phyloP scores from a whole-genome alignment of 2,329 filamentous ascomycete genomes.

The Penicillium sumatraense region DNA sequence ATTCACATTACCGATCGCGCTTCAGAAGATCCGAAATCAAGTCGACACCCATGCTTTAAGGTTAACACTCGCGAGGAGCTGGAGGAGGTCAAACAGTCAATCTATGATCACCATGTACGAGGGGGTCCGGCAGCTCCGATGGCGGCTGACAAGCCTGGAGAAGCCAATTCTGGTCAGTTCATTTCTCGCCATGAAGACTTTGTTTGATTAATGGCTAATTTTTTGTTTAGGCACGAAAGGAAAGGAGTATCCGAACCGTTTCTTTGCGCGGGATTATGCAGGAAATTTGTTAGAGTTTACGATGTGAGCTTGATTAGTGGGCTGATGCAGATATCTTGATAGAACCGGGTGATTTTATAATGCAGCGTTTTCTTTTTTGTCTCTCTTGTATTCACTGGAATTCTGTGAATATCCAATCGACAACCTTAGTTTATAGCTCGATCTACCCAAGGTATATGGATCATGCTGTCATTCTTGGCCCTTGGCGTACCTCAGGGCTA shows the following conservation, averaged over 20 bases:
- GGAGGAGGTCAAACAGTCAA: slow-evolving; percentile 49
- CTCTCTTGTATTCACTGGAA: neutral
- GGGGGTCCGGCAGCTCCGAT: slow-evolving; percentile 57
- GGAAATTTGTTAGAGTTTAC: slow-evolving; percentile 61
- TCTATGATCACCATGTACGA: slow-evolving; percentile 57
- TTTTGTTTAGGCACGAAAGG: slow-evolving; percentile 53
- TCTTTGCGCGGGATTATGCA: slow-evolving; percentile 65
- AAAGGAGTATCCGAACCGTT: slow-evolving; percentile 64
- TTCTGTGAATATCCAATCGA: neutral
- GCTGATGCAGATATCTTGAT: neutral
- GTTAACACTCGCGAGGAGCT: slow-evolving; percentile 56
- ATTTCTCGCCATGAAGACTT: neutral
- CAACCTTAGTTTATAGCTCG: too few relatives aligned
- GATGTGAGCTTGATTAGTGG: slow-evolving; percentile 40
- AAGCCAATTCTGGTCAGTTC: slow-evolving; percentile 45
- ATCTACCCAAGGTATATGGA: too few relatives aligned
- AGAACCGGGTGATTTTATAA: neutral
- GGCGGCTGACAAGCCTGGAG: slow-evolving; percentile 61
- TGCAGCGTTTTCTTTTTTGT: neutral
- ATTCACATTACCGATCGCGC: slow-evolving; percentile 57
- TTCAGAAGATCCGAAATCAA: slow-evolving; percentile 45
- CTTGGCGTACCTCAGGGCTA: too few relatives aligned
- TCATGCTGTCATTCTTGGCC: too few relatives aligned
- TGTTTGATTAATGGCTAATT: neutral
- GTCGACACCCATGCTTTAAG: slow-evolving; percentile 64